Base-by-base conservation (phyloP, 1,139 yeast species). In the Tardiomyces depauwii region DNA sequence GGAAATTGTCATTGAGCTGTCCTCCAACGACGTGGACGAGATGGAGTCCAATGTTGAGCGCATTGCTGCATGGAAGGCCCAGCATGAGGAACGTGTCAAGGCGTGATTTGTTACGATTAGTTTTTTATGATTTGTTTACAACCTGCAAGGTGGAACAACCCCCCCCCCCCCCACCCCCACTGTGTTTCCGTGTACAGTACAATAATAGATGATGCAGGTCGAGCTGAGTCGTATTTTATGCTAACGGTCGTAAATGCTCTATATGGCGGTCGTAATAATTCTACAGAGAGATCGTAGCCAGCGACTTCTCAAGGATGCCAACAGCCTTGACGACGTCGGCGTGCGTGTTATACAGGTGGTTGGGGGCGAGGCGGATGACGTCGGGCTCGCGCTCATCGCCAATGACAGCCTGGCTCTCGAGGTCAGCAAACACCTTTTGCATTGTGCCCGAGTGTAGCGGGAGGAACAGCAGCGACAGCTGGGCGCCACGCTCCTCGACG, bases 321-420 rank as follows among this genome's bases (percentile, higher is more conserved):
- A 71, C 77, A 2, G 78, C 78, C 5, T 56, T 49, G 42, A 59
- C 67, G 18, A 84, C 80, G 52, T 89, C 94, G 42, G 60, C 65
- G 53, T 84, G 84, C 1, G 85, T 77, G 57, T 86, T 89, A 66
- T 89, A 89, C 47, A 87, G 70, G 0, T 95, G 91, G 7, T 76
- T 71, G 4, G 97, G 96, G 0, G 95, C 91, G 28, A 88, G 61
- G 48, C 97, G 70, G 40, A 89, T 79, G 9, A 88, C 96, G 60
- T 81, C 80, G 1, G 96, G 97, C 60, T 86, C 74, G 60, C 97
- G 74, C 58, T 88, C 96, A 60, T 89, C 97, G 48, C 87, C 84
- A 40, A 88, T 76, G 2, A 86, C 76, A 2, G 88, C 96, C 40
- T 66, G 62, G 2, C 63, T 53, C 38, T 70, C 67, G 50, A 88